Conservation (phyloP, 2,329 filamentous ascomycete species). For the Leptographium radiaticola region DNA sequence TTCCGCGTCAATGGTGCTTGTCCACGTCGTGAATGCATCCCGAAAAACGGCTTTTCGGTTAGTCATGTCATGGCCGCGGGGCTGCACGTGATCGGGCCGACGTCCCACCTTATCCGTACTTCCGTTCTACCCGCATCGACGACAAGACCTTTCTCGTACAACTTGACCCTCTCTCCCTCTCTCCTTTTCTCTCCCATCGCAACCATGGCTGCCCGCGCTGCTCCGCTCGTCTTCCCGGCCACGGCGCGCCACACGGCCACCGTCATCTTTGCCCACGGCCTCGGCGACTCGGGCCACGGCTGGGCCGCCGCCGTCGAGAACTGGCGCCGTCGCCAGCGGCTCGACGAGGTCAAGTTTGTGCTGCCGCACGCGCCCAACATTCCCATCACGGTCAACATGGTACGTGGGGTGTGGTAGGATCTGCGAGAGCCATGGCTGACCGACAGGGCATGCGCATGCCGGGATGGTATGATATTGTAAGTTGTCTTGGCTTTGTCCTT, state of each 20-base stretch:
- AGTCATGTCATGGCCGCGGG: no score
- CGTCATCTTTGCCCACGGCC: slow-evolving; percentile 84
- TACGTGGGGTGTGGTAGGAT: slow-evolving; percentile 19
- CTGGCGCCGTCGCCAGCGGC: slow-evolving; percentile 66
- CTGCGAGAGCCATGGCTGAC: no score
- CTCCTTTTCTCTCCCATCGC: neutral
- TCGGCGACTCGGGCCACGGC: slow-evolving; percentile 71
- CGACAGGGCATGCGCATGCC: slow-evolving; percentile 60
- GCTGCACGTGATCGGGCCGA: no score
- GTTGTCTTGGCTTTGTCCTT: slow-evolving; percentile 4
- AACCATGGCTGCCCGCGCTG: neutral
- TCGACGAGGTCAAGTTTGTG: slow-evolving; percentile 86
- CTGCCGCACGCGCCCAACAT: slow-evolving; percentile 83
- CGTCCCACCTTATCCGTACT: no score
- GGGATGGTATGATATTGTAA: slow-evolving; percentile 74
- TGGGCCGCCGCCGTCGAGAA: slow-evolving; percentile 79
- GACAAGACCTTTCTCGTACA: neutral
- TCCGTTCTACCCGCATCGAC: no score
- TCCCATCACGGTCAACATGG: slow-evolving; percentile 59
- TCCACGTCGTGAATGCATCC: no score
- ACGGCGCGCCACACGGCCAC: slow-evolving; percentile 76
- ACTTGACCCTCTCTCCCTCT: neutral
- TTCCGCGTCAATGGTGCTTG: no score
- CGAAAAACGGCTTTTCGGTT: no score
- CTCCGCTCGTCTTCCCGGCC: slow-evolving; percentile 62